Base-by-base conservation (phyloP, 345 rosid species). In the Eucalyptus marginata region DNA sequence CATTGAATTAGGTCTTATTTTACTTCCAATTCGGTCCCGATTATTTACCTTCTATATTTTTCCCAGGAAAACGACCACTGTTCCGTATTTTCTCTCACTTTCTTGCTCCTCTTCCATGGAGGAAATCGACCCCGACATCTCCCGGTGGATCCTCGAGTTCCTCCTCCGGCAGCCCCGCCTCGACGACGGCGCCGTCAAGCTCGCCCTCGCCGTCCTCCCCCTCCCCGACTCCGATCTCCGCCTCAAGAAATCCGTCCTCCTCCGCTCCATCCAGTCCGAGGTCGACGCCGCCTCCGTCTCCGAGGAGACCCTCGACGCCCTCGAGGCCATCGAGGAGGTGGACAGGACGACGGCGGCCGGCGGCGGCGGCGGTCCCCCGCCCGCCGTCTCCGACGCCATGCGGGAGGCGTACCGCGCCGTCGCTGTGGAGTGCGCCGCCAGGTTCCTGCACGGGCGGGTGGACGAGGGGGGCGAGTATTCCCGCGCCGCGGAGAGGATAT, bases 391-490 rank as follows among this genome's bases (percentile, higher is more conserved):
- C 1, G 92, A 89, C 10, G 93, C 97, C 33, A 92, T 97, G 93
- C 93, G 91, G 88, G 89, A 59, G 20, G 97, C 97, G 2, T 96
- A 92, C 49, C 87, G 92, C 54, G 92, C 94, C 16, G 94, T 93
- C 10, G 97, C 95, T 3, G 92, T 94, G 49, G 96, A 95, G 88
- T 96, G 96, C 18, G 92, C 96, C 10, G 90, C 93, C 51, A 93
- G 89, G 92, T 91, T 64, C 88, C 88, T 96, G 76, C 79, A 88
- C 27, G 91, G 66, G 22, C 89, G 89, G 54, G 88, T 6, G 40
- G 33, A 22, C 88, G 90, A 89, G 92, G 86, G 56, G 13, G 90
- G 88, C 16, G 79, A 27, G 89, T 93, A 89, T 56, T 86, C 88
- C 14, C 93, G 92, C 18, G 94, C 95, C 12, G 58, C 95, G 46